Evolutionary conservation across 305 asterid genomes (phyloP), one percentile per base, ranked within the genome.

Genomic region (Ilex paraguariensis): DNA sequence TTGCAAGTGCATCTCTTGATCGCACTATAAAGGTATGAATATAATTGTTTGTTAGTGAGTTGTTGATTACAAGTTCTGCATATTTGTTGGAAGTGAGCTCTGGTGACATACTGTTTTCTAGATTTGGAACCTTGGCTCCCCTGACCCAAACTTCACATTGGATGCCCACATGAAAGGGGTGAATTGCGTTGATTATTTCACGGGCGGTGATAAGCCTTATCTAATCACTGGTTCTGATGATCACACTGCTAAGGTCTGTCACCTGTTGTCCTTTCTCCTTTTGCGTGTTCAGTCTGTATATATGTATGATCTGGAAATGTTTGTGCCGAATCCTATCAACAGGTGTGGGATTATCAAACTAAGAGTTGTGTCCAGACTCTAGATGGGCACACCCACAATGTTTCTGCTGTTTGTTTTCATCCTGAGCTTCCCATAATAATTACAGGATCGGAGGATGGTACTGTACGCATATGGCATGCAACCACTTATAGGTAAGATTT

Each of bases 71-170:
- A 36, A 36, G 42, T 36, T 36, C 28, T 36, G 42, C 42, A 36
- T 36, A 36, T 36, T 54, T 54, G 42, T 48, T 33, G 8, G 64
- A 60, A 56, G 53, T 54, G 62, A 36, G 7, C 42, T 5, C 42
- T 36, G 42, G 42, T 5, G 9, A 36, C 42, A 36, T 36, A 21
- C 28, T 21, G 54, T 50, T 78, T 73, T 59, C 57, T 71, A 93
- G 99, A 86, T 94, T 64, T 94, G 99, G 99, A 90, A 94, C 71
- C 99, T 94, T 77, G 97, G 99, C 65, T 90, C 99, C 65, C 98
- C 97, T 66, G 99, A 94, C 70, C 98, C 99, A 51, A 94, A 90
- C 79, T 94, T 94, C 77, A 94, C 99, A 10, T 79, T 94, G 66
- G 99, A 90, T 80, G 98, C 98, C 13, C 99, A 94, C 64, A 57